These are phyloP conservation scores for Zygosaccharomyces siamensis DNA, from an alignment of 805 yeast genomes.

Conservation along the genomic window DNA sequence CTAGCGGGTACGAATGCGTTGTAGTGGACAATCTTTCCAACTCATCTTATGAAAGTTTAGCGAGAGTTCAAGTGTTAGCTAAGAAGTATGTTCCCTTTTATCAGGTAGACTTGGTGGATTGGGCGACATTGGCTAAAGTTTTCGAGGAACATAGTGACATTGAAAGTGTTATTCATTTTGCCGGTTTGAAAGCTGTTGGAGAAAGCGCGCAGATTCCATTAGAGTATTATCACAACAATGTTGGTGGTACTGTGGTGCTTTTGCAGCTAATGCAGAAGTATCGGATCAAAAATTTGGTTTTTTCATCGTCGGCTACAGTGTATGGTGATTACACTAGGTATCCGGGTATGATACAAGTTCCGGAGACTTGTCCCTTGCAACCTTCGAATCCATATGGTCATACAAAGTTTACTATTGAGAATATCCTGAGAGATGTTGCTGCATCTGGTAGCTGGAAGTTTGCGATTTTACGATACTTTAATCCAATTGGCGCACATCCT, in stretches of 20 bases:
- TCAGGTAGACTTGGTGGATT: conserved; percentile 54
- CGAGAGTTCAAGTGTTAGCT: conserved; percentile 52
- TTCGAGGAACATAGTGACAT: conserved; percentile 44
- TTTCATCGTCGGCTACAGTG: conserved; percentile 77
- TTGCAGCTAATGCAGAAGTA: conserved; percentile 47
- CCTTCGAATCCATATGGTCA: conserved; percentile 77
- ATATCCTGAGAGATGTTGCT: conserved; percentile 51
- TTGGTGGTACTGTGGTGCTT: conserved; percentile 57
- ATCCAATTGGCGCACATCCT: conserved; percentile 84
- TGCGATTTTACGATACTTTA: conserved; percentile 72
- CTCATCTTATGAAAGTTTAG: conserved; percentile 61
- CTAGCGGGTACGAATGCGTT: conserved; percentile 63
- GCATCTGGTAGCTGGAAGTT: conserved; percentile 38
- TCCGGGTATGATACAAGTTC: conserved; percentile 69
- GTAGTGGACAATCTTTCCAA: conserved; percentile 66
- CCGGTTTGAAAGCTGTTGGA: conserved; percentile 80
- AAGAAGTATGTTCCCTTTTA: conserved; percentile 48
- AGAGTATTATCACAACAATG: conserved; percentile 62
- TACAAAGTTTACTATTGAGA: conserved; percentile 64
- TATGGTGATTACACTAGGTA: conserved; percentile 77
- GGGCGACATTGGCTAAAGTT: conserved; percentile 43
- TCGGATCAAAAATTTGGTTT: conserved; percentile 53
- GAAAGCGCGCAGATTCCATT: conserved; percentile 68
- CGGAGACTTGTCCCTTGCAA: conserved; percentile 69
- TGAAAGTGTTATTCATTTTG: conserved; percentile 67